Base-by-base conservation (phyloP, 257 asterid genomes). In the Lycium barbarum region DNA sequence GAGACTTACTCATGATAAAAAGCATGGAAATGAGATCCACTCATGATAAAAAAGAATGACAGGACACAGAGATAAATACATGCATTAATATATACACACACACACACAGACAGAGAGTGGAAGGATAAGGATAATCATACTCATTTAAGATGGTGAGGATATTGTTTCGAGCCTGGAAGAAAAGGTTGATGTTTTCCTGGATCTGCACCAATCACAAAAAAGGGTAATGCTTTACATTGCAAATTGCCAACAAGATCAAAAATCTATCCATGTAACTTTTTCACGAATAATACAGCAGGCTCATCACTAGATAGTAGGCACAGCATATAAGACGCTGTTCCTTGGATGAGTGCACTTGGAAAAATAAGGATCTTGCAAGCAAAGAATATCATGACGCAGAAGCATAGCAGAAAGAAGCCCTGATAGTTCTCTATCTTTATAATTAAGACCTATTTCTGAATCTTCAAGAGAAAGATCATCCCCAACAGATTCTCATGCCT, bases 151-250 rank as follows among this genome's bases (percentile, higher is more conserved):
- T 83, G 10, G 92, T 81, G 78, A 91, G 88, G 87, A 93, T 91
- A 85, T 91, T 93, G 86, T 82, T 86, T 84, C 93, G 94, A 90
- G 94, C 94, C 89, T 92, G 94, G 86, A 88, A 83, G 80, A 95
- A 86, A 91, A 94, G 95, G 87, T 85, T 85, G 65, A 93, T 84
- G 88, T 95, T 95, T 84, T 95, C 98, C 8, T 89, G 91, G 57
- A 95, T 83, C 98, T 95, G 95, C 93, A 91, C 45, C 83, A 82
- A 86, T 8, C 79, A n/a, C 45, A n/a, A 79, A 78, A 22, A 66
- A 33, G 26, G 20, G 40, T 35, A 43, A 26, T 51, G 82, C 62
- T 47, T 18, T 74, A 80, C 3, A 55, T 54, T 43, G 57, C 2
- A 40, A 51, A 49, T 17, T 82, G 82, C 76, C 85, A 84, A 17